A percentile compares a stretch with the other conserved stretches of the same genome.
Evolutionary conservation across 257 asterid genomes (phyloP).

Genomic region (Solanum phureja): DNA sequence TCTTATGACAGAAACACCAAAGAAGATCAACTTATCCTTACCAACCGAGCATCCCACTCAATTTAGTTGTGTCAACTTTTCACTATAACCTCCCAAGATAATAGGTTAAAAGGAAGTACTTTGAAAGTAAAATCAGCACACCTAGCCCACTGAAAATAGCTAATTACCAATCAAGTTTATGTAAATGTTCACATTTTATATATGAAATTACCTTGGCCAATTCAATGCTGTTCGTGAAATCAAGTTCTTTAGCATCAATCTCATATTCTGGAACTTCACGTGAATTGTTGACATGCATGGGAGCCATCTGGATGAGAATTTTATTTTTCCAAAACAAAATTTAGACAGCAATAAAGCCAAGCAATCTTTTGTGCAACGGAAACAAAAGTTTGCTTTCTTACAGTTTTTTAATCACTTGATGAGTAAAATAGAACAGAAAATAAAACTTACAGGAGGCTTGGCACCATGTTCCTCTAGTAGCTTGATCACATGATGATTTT

Average conservation of each 20-base stretch:
- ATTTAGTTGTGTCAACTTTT: not conserved
- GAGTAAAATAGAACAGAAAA: not conserved
- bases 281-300: slow-evolving; percentile 70
- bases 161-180: not conserved
- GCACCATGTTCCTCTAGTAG: slow-evolving; percentile 78
- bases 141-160: not conserved
- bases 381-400: not conserved
- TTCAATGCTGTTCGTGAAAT: slow-evolving; percentile 60
- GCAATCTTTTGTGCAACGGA: not conserved
- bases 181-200: not conserved
- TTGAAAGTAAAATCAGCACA: not conserved
- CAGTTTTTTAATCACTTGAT: not conserved
- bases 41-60: not conserved
- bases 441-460: slow-evolving; percentile 39
- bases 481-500: slow-evolving; percentile 61
- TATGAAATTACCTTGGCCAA: slow-evolving; percentile 53
- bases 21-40: not conserved
- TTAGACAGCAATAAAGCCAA: not conserved
- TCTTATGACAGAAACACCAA: not conserved
- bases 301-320: slow-evolving; percentile 47
- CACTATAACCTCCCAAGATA: not conserved
- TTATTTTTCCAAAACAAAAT: not conserved
- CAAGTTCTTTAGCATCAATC: slow-evolving; percentile 70
- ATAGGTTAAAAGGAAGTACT: not conserved
- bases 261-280: slow-evolving; percentile 91